phyloP scores from a whole-genome alignment of 208 protist genomes.

The Tetramitus jugosus region DNA sequence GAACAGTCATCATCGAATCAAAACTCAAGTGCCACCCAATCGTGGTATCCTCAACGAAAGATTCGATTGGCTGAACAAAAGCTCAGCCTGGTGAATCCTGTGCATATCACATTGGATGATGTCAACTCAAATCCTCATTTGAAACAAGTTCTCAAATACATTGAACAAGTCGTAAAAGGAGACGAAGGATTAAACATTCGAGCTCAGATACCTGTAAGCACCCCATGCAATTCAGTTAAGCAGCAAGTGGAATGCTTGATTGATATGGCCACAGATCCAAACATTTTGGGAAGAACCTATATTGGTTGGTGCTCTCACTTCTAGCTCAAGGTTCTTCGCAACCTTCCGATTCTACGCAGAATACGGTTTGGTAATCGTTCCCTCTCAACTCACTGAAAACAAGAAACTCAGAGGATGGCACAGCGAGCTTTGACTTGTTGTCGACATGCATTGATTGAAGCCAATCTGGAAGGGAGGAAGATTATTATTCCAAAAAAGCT shows the following conservation, averaged over 20 bases:
- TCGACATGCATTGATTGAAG: too few species aligned
- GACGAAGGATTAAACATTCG: conserved; percentile 36
- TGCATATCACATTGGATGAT: conserved; percentile 31
- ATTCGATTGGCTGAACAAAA: conserved; percentile 47
- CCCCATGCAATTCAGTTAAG: conserved; percentile 4
- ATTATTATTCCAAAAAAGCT: too few species aligned
- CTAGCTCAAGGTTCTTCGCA: too few species aligned
- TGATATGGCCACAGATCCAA: conserved; percentile 66
- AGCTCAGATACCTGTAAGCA: conserved; percentile 29
- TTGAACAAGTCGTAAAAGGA: conserved; percentile 39
- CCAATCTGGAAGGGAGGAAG: too few species aligned
- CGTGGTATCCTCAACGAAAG: conserved; percentile 52
- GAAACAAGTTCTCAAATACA: conserved; percentile 4
- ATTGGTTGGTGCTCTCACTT: conserved; percentile 42
- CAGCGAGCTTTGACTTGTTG: too few species aligned
- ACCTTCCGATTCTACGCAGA: too few species aligned
- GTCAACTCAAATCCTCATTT: not conserved
- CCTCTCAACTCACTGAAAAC: too few species aligned
- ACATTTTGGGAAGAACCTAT: conserved; percentile 60
- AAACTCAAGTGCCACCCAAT: not conserved
- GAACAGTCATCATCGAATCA: not conserved
- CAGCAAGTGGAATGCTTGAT: conserved; percentile 67
- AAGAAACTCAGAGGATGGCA: too few species aligned
- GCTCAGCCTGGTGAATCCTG: conserved; percentile 45
- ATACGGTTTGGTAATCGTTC: too few species aligned